Evolutionary conservation across 352 stramenopile species (phyloP).

Genomic region (Globisporangium abappressorium): DNA sequence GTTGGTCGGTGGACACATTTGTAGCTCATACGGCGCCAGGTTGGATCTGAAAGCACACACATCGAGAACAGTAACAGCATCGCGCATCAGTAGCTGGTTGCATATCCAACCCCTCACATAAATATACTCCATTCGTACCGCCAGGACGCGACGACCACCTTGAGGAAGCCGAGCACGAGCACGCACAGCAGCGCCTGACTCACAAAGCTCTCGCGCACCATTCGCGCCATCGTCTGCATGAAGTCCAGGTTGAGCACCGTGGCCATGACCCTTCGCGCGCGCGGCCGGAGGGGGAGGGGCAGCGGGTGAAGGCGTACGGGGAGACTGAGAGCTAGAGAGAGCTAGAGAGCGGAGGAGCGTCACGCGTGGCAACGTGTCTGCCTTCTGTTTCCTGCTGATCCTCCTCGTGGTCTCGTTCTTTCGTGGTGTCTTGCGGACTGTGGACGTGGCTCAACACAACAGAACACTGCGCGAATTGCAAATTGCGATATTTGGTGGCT

Average conservation of each 20-base stretch:
- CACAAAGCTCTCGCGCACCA: slow-evolving; percentile 63
- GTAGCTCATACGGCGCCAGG: slow-evolving; percentile 62
- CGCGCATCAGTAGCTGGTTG: background rate
- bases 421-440: background rate
- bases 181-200: slow-evolving; percentile 62
- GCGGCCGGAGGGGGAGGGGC: background rate
- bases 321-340: background rate
- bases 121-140: slow-evolving; percentile 20
- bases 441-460: background rate
- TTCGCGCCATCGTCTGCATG: slow-evolving; percentile 56
- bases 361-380: background rate
- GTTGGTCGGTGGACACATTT: slow-evolving; percentile 75
- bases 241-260: slow-evolving; percentile 58
- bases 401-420: background rate
- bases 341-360: background rate
- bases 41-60: slow-evolving; percentile 22
- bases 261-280: slow-evolving; percentile 31
- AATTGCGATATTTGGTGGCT: background rate
- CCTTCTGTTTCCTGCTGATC: background rate
- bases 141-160: slow-evolving; percentile 62
- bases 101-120: background rate
- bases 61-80: background rate
- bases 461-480: background rate
- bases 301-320: background rate
- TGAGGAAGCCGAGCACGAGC: slow-evolving; percentile 49